phyloP scores from a whole-genome alignment of 331 rosid species.

The Ulmus americana region DNA sequence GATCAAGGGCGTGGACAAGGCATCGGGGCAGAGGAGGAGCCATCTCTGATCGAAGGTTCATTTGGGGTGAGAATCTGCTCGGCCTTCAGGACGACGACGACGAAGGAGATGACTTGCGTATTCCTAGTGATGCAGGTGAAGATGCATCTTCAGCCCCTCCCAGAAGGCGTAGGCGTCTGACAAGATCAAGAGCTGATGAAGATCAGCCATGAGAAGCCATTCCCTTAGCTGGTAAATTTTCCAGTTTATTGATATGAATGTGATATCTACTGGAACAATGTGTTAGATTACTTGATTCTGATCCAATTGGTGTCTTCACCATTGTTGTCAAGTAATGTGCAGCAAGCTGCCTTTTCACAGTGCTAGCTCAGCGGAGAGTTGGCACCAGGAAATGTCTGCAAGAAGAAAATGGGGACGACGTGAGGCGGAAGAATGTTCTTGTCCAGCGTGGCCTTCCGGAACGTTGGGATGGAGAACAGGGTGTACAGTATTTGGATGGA shows the following conservation, averaged over 20 bases:
- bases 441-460: background rate
- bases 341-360: conserved; percentile 13
- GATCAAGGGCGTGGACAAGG: conserved; percentile 65
- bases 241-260: conserved; percentile 21
- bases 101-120: conserved; percentile 34
- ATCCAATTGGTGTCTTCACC: conserved; percentile 36
- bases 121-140: conserved; percentile 39
- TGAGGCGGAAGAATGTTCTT: background rate
- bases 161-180: conserved; percentile 69
- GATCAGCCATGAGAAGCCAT: conserved; percentile 42
- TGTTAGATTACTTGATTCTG: conserved; percentile 28
- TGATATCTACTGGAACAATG: conserved; percentile 24
- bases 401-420: background rate
- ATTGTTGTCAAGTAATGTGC: conserved; percentile 35
- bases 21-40: conserved; percentile 49
- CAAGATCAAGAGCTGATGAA: conserved; percentile 56
- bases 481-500: background rate
- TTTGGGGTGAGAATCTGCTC: conserved; percentile 80
- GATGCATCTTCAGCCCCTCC: conserved; percentile 59
- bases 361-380: background rate
- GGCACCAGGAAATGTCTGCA: background rate
- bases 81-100: conserved; percentile 51
- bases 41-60: conserved; percentile 53
- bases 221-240: conserved; percentile 41
- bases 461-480: background rate